Conservation (phyloP, 129 eudicot genomes). For the Saussurea involucrata region DNA sequence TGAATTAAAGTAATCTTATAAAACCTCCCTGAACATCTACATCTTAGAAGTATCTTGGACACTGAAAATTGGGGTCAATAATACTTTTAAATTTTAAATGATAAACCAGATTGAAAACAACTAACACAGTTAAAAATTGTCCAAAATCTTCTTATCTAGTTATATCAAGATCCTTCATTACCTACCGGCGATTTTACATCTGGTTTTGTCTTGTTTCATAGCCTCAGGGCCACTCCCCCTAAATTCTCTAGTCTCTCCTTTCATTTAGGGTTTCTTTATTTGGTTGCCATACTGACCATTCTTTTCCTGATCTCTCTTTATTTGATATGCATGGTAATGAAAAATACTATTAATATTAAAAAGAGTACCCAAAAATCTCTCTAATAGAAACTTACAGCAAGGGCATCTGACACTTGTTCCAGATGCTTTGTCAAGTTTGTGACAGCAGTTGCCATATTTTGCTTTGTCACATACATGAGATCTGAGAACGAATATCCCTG, state of each 20-base stretch:
- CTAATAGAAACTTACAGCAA: slow-evolving; percentile 56
- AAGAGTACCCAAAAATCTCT: background rate
- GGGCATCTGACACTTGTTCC: slow-evolving; percentile 80
- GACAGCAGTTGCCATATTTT: slow-evolving; percentile 75
- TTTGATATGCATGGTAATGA: slow-evolving; percentile 5
- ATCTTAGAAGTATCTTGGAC: background rate
- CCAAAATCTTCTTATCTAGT: background rate
- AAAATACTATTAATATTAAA: background rate
- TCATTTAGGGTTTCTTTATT: background rate
- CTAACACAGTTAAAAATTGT: background rate
- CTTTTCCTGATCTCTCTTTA: background rate
- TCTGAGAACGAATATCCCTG: slow-evolving; percentile 84
- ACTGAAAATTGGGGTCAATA: background rate
- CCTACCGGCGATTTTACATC: background rate
- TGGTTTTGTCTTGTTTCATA: background rate
- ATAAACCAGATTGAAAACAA: background rate
- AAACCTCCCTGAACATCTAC: background rate
- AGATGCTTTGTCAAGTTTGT: slow-evolving; percentile 76
- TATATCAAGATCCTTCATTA: background rate
- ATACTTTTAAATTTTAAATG: background rate
- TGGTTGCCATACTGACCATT: background rate
- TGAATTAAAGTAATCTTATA: background rate
- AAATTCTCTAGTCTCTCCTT: background rate
- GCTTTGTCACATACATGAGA: slow-evolving; percentile 89
- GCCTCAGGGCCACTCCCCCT: background rate